Percentiles rank a stretch among this genome's conserved stretches.
Evolutionary conservation across 352 stramenopile genomes (phyloP).

Genomic region (Globisporangium camurandrum): DNA sequence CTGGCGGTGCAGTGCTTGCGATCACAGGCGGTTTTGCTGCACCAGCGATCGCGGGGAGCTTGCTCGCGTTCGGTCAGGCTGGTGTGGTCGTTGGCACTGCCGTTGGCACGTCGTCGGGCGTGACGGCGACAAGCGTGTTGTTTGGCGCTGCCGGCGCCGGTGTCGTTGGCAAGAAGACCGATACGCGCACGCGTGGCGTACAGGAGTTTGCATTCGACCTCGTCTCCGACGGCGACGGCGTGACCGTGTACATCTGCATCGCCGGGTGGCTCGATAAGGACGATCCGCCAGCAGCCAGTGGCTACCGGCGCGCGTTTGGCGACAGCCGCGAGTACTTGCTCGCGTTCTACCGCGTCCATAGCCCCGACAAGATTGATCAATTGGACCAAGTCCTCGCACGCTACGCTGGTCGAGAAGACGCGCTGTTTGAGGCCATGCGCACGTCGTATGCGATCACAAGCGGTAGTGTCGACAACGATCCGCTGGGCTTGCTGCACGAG

Average conservation of each 20-base stretch:
- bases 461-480: constrained; percentile 20
- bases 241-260: constrained; percentile 85
- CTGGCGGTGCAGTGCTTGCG: constrained; percentile 57
- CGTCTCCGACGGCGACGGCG: constrained; percentile 61
- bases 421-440: constrained; percentile 65
- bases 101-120: constrained; percentile 43
- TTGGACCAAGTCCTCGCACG: constrained; percentile 68
- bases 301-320: constrained; percentile 64
- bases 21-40: constrained; percentile 65
- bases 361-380: constrained; percentile 67
- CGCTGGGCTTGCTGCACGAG: constrained; percentile 26
- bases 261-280: constrained; percentile 79
- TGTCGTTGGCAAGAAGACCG: constrained; percentile 73
- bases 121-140: constrained; percentile 67
- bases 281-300: constrained; percentile 24
- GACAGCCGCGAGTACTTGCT: constrained; percentile 68
- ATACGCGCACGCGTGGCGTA: constrained; percentile 63
- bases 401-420: constrained; percentile 73
- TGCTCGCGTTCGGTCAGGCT: constrained; percentile 55
- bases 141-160: constrained; percentile 76
- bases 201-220: constrained; percentile 81
- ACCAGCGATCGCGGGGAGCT: constrained; percentile 50
- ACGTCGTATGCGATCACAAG: constrained; percentile 38
- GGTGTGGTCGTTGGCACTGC: constrained; percentile 51
- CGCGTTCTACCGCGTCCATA: constrained; percentile 57